Evolutionary conservation across 768 basidiomycete genomes (phyloP), one percentile per base, ranked within the genome.

Genomic region (Exsudoporus frostii): DNA sequence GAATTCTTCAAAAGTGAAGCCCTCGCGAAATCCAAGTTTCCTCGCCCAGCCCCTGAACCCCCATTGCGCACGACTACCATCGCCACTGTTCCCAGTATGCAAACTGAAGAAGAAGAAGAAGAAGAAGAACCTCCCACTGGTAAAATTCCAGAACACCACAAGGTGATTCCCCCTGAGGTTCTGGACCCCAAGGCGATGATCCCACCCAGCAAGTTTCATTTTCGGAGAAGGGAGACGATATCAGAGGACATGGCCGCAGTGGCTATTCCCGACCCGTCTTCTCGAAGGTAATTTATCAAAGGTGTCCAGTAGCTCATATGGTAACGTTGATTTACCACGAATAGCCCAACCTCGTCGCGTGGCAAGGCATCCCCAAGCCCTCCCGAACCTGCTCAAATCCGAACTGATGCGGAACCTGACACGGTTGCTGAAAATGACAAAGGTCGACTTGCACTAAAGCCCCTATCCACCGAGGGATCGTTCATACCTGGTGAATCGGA

Each of bases 1-100:
- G 91, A 94, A 38, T 98, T 97, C 73, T 99, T 99, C 67, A 77
- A 79, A 47, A 91, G 89, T 58, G 79, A 78, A 30, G 93, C 87
- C 33, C 74, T 89, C 59, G 84, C 79, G 25, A 89, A 86, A 66
- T 86, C 81, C 36, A 92, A 86, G 72, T 91, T 91, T 63, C 84
- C 86, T 7, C 73, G 84, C 41, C 82, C 84, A 7, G 51, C 34
- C 17, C 46, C 59, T 14, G 24, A 63, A 58, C 39, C 50, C 45
- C 33, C 55, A 17, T 58, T 36, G 2, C 65, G 57, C 8, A 34
- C 45, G n/a, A 48, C 55, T 4, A 39, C 44, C 7, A 50, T 62
- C 7, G 41, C 53, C 5, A 48, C 58, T 6, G 52, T 29, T 42
- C 47, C 53, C 1, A 66, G 62, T 22, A 45, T 43, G n/a, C 67